Evolutionary conservation across 2,329 filamentous ascomycete genomes (phyloP).

Genomic region (Fusarium chaquense): DNA sequence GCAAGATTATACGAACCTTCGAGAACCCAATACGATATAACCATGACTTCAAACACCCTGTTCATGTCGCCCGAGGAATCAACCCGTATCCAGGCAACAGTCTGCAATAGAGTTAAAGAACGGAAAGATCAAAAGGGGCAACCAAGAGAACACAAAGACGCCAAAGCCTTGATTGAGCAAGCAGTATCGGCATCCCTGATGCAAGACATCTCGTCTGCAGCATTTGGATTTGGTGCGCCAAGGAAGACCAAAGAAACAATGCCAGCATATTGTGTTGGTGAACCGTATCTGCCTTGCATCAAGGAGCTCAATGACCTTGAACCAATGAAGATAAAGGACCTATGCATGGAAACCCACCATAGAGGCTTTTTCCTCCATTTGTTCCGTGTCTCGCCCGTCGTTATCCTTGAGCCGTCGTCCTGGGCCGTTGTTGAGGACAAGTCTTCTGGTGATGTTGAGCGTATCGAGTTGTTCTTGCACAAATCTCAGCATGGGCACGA

Average conservation of each 20-base stretch:
- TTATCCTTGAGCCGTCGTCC: conserved; percentile 41
- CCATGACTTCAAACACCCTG: conserved; percentile 36
- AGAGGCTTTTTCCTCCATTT: conserved; percentile 45
- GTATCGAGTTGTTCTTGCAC: conserved; percentile 52
- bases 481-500: conserved; percentile 51
- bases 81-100: conserved; percentile 44
- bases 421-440: conserved; percentile 51
- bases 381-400: conserved; percentile 47
- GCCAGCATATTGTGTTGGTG: conserved; percentile 47
- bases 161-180: conserved; percentile 40
- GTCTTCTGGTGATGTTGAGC: conserved; percentile 41
- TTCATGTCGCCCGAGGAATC: conserved; percentile 51
- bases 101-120: conserved; percentile 41
- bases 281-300: conserved; percentile 46
- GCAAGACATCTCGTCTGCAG: conserved; percentile 48
- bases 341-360: conserved; percentile 50
- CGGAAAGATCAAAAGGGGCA: conserved; percentile 40
- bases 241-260: conserved; percentile 42
- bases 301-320: conserved; percentile 33
- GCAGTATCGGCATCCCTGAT: conserved; percentile 50
- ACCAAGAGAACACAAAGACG: conserved; percentile 37
- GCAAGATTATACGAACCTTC: fast-evolving
- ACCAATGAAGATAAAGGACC: conserved; percentile 44
- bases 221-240: conserved; percentile 26
- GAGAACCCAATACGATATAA: not conserved